Evolutionary conservation across 805 yeast genomes (phyloP), one percentile per base, ranked within the genome.

Genomic region (Candida nanaspora): DNA sequence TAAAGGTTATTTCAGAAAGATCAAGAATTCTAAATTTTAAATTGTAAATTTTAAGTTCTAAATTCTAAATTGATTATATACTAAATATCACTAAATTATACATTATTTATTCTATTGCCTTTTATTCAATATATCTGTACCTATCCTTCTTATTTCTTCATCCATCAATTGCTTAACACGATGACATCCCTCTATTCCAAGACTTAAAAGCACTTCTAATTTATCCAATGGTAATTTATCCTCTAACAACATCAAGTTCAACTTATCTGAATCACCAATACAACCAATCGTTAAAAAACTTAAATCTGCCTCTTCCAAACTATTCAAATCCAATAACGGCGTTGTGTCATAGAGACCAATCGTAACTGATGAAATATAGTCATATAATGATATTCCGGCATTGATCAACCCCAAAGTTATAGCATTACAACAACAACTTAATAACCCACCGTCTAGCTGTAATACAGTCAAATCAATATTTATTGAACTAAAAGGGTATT

Each of bases 331-430:
- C 37, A 93, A 66, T 43, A 93, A 65, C 13, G 96, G 88, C 6
- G 69, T 63, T 34, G 76, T 80, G 50, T 86, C 95, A 52, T 78
- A 80, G 18, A 86, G 62, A 0, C 97, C 97, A 5, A 88, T 84
- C 23, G 82, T 73, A 14, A 86, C 74, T 1, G 95, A 79, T 41
- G 87, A 76, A 14, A 91, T 82, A 56, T 86, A 89, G 57, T 93
- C 98, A 55, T 82, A 84, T 82, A 93, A 81, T 5, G 96, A 83
- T 35, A 93, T 81, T 38, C 98, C 98, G 2, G 98, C 97, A 62
- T 93, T 98, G 27, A 93, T 78, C 34, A 93, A 68, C 0, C 96
- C 97, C 51, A 93, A 65, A 1, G 96, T 86, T 33, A 86, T 76
- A 9, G 97, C 86, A 57, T 93, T 93, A 33, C 86, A 71, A 48